Base-by-base conservation (phyloP, 805 yeast species). In the Yarrowia sp. region DNA sequence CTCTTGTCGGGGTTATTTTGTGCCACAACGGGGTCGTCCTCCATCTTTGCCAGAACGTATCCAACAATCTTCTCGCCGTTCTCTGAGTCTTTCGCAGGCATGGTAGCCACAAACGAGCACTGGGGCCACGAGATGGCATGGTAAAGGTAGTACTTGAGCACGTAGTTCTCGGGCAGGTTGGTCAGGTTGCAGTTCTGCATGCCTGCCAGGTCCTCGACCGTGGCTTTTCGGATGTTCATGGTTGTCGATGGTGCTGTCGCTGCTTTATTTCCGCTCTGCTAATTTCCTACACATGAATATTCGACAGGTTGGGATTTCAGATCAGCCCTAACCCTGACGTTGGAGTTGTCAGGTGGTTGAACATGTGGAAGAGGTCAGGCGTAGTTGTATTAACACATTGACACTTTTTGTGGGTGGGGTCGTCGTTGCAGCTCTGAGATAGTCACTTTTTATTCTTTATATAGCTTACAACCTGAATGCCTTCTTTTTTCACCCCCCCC, bases 61-160 rank as follows among this genome's bases (percentile, higher is more conserved):
- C 98, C 99, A n/a, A 95, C 96, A 40, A 95, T 84, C 72, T 91
- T 89, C 75, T 91, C 97, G 19, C 67, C 67, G 34, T 34, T 47
- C 36, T 89, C 88, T 12, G 82, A 85, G 70, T 85, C 89, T 34
- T 88, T 85, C 1, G 95, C 88, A 0, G 94, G 70, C 68, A 72
- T 74, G 7, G 77, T 89, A 17, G 99, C 99, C 43, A 95, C 98
- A 80, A 88, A 95, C 47, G 97, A 91, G 14, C 96, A 96, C 76
- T 94, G 97, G 1, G 99, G 99, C 99, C 99, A 95, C 43, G 98
- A 88, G 64, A 94, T 80, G 9, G 92, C 84, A 78, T 95, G 99
- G 78, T 95, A 95, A 83, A 95, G 85, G 79, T 95, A 95, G 79
- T 92, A 95, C 77, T 93, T 92, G 78, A 93, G 80, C 71, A 90